Percentiles rank a stretch among this genome's conserved stretches.
phyloP scores from a whole-genome alignment of 805 yeast species.

The Zygosaccharomyces bisporus region DNA sequence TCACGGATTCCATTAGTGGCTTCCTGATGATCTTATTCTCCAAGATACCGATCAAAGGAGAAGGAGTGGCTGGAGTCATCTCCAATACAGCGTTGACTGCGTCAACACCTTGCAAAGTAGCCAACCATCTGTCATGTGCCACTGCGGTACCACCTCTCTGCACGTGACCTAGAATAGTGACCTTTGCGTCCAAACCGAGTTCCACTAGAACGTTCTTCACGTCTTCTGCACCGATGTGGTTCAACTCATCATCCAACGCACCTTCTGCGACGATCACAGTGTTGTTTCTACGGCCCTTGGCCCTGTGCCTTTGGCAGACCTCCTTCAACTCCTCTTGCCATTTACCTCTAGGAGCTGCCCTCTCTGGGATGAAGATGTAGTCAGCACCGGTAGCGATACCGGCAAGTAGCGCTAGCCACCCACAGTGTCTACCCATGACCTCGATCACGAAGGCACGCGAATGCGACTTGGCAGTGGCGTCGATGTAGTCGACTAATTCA shows the following conservation, averaged over 20 bases:
- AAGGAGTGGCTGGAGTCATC: constrained; percentile 83
- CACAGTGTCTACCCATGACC: constrained; percentile 99
- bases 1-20: constrained; percentile 87
- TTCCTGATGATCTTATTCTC: constrained; percentile 84
- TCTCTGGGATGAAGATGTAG: constrained; percentile 89
- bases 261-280: constrained; percentile 98
- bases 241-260: constrained; percentile 77
- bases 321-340: constrained; percentile 82
- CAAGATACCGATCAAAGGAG: constrained; percentile 87
- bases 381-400: constrained; percentile 97
- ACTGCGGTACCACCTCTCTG: constrained; percentile 99
- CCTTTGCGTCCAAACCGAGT: constrained; percentile 88
- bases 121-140: constrained; percentile 85
- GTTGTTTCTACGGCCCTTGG: constrained; percentile 86
- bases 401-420: constrained; percentile 97
- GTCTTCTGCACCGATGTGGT: constrained; percentile 73
- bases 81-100: constrained; percentile 92
- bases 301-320: constrained; percentile 74
- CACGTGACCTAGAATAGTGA: constrained; percentile 94
- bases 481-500: constrained; percentile 92
- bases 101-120: constrained; percentile 96
- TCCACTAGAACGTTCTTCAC: constrained; percentile 81
- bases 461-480: constrained; percentile 96
- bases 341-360: constrained; percentile 67
- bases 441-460: constrained; percentile 97